Conservation (phyloP, 2,329 filamentous ascomycete genomes). For the Claviceps maximensis region DNA sequence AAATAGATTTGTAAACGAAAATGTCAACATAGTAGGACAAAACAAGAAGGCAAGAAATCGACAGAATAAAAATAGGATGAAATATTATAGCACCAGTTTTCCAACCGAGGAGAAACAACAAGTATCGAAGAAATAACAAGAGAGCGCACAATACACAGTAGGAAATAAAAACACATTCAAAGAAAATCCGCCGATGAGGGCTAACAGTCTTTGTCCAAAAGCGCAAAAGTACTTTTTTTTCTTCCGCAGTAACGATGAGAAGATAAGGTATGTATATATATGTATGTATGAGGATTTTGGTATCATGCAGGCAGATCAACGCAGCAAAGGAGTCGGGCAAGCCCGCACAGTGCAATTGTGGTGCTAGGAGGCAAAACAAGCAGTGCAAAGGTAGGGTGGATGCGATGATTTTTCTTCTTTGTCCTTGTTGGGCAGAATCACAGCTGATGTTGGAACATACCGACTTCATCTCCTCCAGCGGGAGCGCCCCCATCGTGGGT, state of each 20-base stretch:
- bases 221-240: conserved; percentile 12
- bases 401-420: conserved; percentile 11
- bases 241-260: not conserved
- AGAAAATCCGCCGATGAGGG: not conserved
- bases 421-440: conserved; percentile 31
- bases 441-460: conserved; percentile 90
- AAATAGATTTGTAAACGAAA: not conserved
- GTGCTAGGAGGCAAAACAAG: conserved; percentile 13
- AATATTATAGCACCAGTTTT: not conserved
- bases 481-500: conserved; percentile 41
- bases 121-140: not conserved
- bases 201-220: conserved; percentile 1
- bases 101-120: not conserved
- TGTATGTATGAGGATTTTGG: conserved; percentile 14
- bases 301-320: conserved; percentile 24
- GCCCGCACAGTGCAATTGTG: conserved; percentile 9
- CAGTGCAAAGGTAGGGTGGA: conserved; percentile 24
- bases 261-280: not conserved
- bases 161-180: too few species aligned
- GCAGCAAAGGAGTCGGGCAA: conserved; percentile 6
- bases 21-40: not conserved
- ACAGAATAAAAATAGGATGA: too few species aligned
- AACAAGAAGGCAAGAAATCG: not conserved
- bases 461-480: conserved; percentile 71
- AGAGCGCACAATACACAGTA: not conserved